These are phyloP conservation scores for Neotropicomus parvogracilis DNA, from an alignment of 1,284 basidiomycete species.

Conservation along the genomic window DNA sequence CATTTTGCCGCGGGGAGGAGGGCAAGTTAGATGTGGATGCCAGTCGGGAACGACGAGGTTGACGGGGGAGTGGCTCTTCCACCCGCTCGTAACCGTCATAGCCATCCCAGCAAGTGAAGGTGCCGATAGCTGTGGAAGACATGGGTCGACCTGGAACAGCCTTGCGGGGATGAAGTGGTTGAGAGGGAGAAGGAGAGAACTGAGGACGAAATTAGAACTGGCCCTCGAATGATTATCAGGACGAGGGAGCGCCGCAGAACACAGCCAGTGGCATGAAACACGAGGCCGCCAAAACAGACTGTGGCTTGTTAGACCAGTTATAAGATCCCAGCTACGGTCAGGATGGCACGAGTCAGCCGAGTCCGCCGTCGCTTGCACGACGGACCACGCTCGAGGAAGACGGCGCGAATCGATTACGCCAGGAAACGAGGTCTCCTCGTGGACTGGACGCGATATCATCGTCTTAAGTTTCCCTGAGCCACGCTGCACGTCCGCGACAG, in stretches of 20 bases:
- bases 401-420: slow-evolving; percentile 18
- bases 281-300: slow-evolving; percentile 37
- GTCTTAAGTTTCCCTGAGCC: slow-evolving; percentile 1
- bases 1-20: slow-evolving; percentile 13
- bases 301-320: no score
- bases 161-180: slow-evolving; percentile 21
- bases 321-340: no score
- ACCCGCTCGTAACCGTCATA: slow-evolving; percentile 33
- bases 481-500: no score
- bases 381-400: no score
- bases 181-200: slow-evolving; percentile 12
- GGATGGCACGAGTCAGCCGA: no score
- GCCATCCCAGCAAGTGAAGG: slow-evolving; percentile 39
- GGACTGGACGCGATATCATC: no score
- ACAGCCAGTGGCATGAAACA: slow-evolving; percentile 33
- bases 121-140: slow-evolving; percentile 35
- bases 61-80: slow-evolving; percentile 17
- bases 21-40: slow-evolving; percentile 18
- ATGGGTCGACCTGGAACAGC: slow-evolving; percentile 17
- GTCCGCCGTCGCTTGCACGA: no score
- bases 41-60: slow-evolving; percentile 24
- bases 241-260: slow-evolving; percentile 17
- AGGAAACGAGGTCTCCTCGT: slow-evolving; percentile 33
- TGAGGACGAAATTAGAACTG: slow-evolving; percentile 27
- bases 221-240: slow-evolving; percentile 34